phyloP scores from a whole-genome alignment of 306 rosid genomes.

The Bauhinia variegata region DNA sequence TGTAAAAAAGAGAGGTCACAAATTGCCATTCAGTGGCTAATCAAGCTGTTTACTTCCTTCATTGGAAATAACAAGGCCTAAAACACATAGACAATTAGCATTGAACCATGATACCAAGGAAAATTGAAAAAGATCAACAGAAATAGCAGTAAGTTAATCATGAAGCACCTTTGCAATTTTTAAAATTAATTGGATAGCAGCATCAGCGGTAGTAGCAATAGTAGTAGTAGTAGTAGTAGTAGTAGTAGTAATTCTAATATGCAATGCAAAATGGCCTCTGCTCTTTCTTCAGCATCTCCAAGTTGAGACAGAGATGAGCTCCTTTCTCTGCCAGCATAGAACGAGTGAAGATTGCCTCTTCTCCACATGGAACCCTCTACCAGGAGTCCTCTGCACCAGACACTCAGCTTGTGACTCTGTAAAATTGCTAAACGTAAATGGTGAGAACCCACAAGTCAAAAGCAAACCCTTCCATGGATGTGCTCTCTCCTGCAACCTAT shows the following conservation, averaged over 20 bases:
- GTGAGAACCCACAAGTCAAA: constrained; percentile 58
- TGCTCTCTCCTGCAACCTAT: constrained; percentile 43
- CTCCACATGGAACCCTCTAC: constrained; percentile 76
- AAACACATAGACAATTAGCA: constrained; percentile 73
- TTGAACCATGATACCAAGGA: constrained; percentile 45
- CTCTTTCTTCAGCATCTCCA: constrained; percentile 82
- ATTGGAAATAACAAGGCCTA: constrained; percentile 64
- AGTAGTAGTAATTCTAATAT: constrained; percentile 35
- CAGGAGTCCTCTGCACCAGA: constrained; percentile 72
- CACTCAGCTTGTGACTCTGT: constrained; percentile 72
- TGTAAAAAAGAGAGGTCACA: constrained; percentile 49
- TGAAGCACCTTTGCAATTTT: constrained; percentile 57
- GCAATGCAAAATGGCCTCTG: constrained; percentile 39
- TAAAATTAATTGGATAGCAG: constrained; percentile 34
- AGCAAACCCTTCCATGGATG: constrained; percentile 60
- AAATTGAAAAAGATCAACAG: constrained; percentile 46
- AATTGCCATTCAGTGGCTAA: constrained; percentile 60
- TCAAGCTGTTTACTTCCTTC: constrained; percentile 55
- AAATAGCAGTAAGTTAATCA: constrained; percentile 42
- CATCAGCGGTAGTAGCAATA: too few species aligned
- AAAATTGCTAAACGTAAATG: constrained; percentile 59
- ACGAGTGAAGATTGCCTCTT: constrained; percentile 75
- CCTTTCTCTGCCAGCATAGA: constrained; percentile 83
- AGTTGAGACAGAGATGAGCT: constrained; percentile 71
- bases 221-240: background rate